phyloP scores from a whole-genome alignment of 192 early-diverging fungal genomes.

The Gaertneriomyces sp. region DNA sequence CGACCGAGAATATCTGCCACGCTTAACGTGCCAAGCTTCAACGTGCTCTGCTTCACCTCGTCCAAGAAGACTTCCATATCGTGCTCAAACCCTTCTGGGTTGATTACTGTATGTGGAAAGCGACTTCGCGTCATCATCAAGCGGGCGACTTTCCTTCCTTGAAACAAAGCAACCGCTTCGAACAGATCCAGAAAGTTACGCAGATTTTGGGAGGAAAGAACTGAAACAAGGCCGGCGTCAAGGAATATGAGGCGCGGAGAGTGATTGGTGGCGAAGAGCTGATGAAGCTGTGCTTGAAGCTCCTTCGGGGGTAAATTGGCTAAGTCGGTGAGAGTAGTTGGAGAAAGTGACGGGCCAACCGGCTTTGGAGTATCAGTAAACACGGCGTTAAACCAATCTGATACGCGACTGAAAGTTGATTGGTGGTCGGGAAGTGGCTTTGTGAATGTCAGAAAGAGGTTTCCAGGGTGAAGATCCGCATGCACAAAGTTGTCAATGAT shows the following conservation, averaged over 20 bases:
- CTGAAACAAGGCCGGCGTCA: conserved; percentile 87
- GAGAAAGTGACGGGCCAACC: too few relatives aligned
- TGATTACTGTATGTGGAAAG: conserved; percentile 64
- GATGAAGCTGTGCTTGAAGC: too few relatives aligned
- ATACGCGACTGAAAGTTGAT: too few relatives aligned
- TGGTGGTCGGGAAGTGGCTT: not conserved
- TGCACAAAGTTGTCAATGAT: conserved; percentile 89
- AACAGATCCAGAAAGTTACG: conserved; percentile 91
- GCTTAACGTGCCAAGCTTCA: conserved; percentile 75
- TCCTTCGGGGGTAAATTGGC: not conserved
- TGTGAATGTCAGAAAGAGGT: conserved; percentile 75
- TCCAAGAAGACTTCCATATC: conserved; percentile 79
- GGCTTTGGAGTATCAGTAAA: too few relatives aligned
- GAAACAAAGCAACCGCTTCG: conserved; percentile 78
- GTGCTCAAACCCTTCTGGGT: conserved; percentile 73
- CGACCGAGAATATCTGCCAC: conserved; percentile 76
- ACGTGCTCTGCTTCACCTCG: conserved; percentile 52
- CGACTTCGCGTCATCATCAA: conserved; percentile 87
- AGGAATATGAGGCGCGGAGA: conserved; percentile 76
- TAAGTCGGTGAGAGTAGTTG: too few relatives aligned
- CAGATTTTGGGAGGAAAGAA: conserved; percentile 68
- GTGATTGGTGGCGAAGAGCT: conserved; percentile 52
- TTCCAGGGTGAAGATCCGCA: conserved; percentile 85
- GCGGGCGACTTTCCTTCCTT: conserved; percentile 74
- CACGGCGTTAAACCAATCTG: too few relatives aligned